A percentile compares a stretch with the other conserved stretches of the same genome.
Conservation (phyloP, 176 grass and related monocot species). For the Avena atlantica region DNA sequence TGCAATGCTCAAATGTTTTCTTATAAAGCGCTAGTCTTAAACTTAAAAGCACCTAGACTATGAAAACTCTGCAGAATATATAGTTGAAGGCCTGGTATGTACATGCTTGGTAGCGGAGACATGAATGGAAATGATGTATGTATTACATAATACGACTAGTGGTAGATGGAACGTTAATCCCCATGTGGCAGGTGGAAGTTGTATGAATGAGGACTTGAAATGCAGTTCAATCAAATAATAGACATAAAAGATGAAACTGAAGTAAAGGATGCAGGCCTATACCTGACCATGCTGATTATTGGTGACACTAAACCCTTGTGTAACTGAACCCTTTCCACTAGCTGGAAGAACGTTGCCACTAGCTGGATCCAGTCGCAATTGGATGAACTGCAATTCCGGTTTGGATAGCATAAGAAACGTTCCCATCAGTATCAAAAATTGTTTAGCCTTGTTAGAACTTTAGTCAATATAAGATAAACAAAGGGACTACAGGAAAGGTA, state of each 20-base stretch:
- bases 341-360: conserved; percentile 73
- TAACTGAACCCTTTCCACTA: conserved; percentile 68
- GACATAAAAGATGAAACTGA: not conserved
- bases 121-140: conserved; percentile 7
- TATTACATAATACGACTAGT: not conserved
- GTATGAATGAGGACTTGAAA: not conserved
- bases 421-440: conserved; percentile 6
- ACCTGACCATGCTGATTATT: conserved; percentile 95
- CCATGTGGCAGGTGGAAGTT: not conserved
- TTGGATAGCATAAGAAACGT: conserved; percentile 39
- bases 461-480: conserved; percentile 1
- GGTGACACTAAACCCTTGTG: conserved; percentile 72
- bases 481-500: not conserved
- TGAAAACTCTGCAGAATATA: not conserved
- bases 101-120: conserved; percentile 9
- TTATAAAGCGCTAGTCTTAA: not conserved
- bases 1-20: no score
- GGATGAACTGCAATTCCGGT: conserved; percentile 66
- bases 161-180: not conserved
- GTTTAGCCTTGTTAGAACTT: conserved; percentile 12
- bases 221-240: not conserved
- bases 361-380: conserved; percentile 82
- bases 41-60: not conserved
- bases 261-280: conserved; percentile 21
- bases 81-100: not conserved